Conservation (phyloP, 768 basidiomycete species). For the Leucosporidium scottii region DNA sequence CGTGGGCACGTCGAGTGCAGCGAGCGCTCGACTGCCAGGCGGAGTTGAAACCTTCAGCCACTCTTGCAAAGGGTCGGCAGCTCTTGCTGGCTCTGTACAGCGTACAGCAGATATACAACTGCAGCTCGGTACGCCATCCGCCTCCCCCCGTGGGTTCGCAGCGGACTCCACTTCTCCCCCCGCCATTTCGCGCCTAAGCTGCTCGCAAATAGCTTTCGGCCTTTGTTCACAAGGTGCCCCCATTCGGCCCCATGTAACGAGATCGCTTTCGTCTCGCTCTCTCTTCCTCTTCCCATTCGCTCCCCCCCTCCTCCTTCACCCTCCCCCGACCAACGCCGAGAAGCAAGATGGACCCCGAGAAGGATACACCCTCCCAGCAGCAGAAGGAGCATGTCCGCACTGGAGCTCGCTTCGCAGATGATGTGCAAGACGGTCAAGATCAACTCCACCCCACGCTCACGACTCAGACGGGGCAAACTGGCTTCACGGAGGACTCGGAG, state of each 20-base stretch:
- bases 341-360: conserved; percentile 7
- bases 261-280: not conserved
- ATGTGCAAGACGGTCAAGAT: not conserved
- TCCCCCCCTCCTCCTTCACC: not conserved
- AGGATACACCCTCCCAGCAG: not conserved
- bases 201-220: no score
- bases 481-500: conserved; percentile 14
- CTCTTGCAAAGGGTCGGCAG: no score
- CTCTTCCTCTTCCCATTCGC: not conserved
- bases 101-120: no score
- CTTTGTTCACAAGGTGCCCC: no score
- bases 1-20: no score
- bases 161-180: no score
- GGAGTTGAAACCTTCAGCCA: no score
- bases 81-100: no score
- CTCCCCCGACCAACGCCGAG: not conserved
- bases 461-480: not conserved
- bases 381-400: conserved; percentile 8
- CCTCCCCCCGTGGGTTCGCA: no score
- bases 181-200: no score
- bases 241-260: not conserved
- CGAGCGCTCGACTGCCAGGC: no score
- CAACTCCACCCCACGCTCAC: conserved; percentile 13
- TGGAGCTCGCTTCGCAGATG: conserved; percentile 11
- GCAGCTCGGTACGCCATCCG: no score